phyloP scores from a whole-genome alignment of 108 stramenopile species.

The Skeletonema costatum region DNA sequence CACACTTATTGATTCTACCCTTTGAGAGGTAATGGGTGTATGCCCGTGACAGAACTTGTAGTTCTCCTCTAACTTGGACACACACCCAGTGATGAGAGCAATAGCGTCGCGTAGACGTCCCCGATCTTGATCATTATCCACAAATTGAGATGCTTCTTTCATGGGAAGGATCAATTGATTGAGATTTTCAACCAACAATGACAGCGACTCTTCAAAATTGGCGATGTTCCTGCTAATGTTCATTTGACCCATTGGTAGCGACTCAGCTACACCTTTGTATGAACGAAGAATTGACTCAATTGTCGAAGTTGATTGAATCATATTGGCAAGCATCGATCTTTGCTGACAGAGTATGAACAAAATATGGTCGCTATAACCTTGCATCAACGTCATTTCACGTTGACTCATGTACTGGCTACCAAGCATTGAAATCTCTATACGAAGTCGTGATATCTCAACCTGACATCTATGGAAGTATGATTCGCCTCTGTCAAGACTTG shows the following conservation, averaged over 20 bases:
- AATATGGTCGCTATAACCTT: conserved; percentile 65
- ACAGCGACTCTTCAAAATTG: conserved; percentile 45
- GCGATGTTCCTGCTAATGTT: conserved; percentile 6
- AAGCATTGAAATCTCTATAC: conserved; percentile 68
- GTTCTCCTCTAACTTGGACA: conserved; percentile 32
- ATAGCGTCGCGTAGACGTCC: conserved; percentile 30
- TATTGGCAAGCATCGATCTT: conserved; percentile 42
- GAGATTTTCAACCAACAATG: conserved; percentile 47
- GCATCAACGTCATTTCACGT: conserved; percentile 75
- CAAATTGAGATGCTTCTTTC: conserved; percentile 32
- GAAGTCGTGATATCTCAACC: conserved; percentile 60
- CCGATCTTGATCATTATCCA: conserved; percentile 23
- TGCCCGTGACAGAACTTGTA: conserved; percentile 23
- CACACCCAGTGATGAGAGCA: conserved; percentile 38
- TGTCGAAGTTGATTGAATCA: conserved; percentile 32
- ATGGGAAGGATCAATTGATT: conserved; percentile 53
- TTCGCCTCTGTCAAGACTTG: conserved; percentile 56
- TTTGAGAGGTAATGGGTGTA: conserved; percentile 26
- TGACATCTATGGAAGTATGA: conserved; percentile 68
- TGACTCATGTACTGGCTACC: conserved; percentile 81
- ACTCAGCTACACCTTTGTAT: conserved; percentile 27
- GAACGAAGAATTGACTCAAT: conserved; percentile 28
- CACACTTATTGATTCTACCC: conserved; percentile 8
- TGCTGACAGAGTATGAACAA: conserved; percentile 60
- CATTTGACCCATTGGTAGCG: conserved; percentile 49